Base-by-base conservation (phyloP, 805 yeast genomes). In the Lipomyces starkeyi region DNA sequence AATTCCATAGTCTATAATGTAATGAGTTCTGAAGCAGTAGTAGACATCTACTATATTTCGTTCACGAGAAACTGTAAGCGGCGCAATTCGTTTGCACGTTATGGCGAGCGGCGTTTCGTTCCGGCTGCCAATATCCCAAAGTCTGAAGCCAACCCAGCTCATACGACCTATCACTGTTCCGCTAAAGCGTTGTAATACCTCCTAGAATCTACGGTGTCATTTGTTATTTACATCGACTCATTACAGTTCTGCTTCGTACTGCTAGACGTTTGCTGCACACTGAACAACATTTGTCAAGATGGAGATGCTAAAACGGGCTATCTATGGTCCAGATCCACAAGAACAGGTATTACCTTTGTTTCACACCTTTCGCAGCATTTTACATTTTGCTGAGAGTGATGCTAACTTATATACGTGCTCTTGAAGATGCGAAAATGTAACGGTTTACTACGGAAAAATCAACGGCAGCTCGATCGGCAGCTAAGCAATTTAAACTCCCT, bases 311-410 rank as follows among this genome's bases (percentile, higher is more conserved):
- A 93, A 91, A 80, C 88, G 89, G 76, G 91, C 93, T 3, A 88
- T 94, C 52, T 94, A 96, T 90, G 99, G 99, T 0, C 98, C 98
- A 0, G 97, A 93, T 76, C 97, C 98, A 55, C 89, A 89, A 75
- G 98, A 91, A 75, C 97, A 90, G 75, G 88, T 84, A 78, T 7
- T 37, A 37, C 40, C 2, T 2, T 37, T 61, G 86, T 81, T 13
- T 20, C 20, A n/a, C 32, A 8, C 14, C 22, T 14, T 14, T 43
- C 8, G 32, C 49, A 14, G 20, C 49, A 6, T 3, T 17, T 17
- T 43, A 43, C 22, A 7, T 25, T 20, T n/a, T 13, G 34, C 22
- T 25, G 59, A 20, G 43, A 57, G 1, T 9, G 20, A 17, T 43
- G 34, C 60, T 61, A 1, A 11, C 13, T 8, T 4, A 14, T n/a